A percentile compares a stretch with the other conserved stretches of the same genome.
Conservation (phyloP, 2,329 filamentous ascomycete species). For the Ophiocordyceps sinensis region DNA sequence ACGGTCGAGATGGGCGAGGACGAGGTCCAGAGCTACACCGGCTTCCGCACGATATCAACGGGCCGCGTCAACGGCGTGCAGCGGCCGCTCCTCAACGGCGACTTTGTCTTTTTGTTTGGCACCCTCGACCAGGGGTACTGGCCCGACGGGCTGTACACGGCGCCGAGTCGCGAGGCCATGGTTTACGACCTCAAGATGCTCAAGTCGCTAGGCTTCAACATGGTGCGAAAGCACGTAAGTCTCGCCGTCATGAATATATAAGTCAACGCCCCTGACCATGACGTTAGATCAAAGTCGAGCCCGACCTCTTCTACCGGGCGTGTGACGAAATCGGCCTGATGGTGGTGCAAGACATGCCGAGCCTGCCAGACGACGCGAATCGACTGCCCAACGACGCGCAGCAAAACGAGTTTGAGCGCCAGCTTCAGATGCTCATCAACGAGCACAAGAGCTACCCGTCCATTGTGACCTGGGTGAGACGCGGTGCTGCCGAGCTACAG, state of each 20-base stretch:
- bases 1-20: constrained; percentile 38
- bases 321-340: constrained; percentile 52
- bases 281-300: constrained; percentile 49
- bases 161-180: constrained; percentile 54
- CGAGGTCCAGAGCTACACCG: constrained; percentile 47
- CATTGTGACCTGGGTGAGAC: constrained; percentile 46
- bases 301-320: constrained; percentile 52
- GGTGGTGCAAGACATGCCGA: constrained; percentile 61
- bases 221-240: constrained; percentile 54
- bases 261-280: too few relatives aligned
- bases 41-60: constrained; percentile 48
- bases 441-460: constrained; percentile 51
- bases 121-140: constrained; percentile 59
- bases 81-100: constrained; percentile 51
- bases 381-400: constrained; percentile 27
- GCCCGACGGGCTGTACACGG: constrained; percentile 53
- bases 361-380: constrained; percentile 25
- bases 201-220: constrained; percentile 55
- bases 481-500: neutral
- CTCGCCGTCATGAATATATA: too few relatives aligned
- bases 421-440: constrained; percentile 45
- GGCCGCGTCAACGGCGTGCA: constrained; percentile 42
- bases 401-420: constrained; percentile 50
- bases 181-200: constrained; percentile 48
- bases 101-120: constrained; percentile 53